Percentiles rank a stretch among this genome's conserved stretches.
These are phyloP conservation scores for Pseudevernia furfuracea DNA, from an alignment of 495 filamentous ascomycete genomes.

Conservation along the genomic window DNA sequence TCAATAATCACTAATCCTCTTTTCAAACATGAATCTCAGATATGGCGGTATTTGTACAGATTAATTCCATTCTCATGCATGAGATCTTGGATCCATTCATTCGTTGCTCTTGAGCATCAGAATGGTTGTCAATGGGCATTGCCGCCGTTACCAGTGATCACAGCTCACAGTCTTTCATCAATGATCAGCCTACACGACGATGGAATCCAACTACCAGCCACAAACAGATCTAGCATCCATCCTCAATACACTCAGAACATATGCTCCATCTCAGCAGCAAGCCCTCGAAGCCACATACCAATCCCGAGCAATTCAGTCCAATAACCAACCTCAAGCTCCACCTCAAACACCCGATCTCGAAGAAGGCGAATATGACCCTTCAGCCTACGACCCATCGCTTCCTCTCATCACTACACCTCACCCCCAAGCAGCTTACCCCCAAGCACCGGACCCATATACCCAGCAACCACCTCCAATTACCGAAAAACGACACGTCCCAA, in stretches of 20 bases:
- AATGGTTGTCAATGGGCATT: not conserved
- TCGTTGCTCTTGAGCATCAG: not conserved
- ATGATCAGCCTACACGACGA: not conserved
- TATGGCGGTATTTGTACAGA: too few species aligned
- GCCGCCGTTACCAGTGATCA: not conserved
- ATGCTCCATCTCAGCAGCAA: slow-evolving; percentile 30
- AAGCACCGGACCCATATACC: not conserved
- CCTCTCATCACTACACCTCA: slow-evolving; percentile 35
- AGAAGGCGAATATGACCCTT: slow-evolving; percentile 22
- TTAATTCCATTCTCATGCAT: not conserved
- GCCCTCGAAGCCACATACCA: not conserved
- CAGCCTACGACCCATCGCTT: slow-evolving; percentile 39
- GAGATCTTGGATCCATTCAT: not conserved
- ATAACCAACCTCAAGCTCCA: not conserved
- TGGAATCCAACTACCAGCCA: slow-evolving; percentile 28
- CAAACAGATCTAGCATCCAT: slow-evolving; percentile 46
- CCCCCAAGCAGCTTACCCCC: not conserved
- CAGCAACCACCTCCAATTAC: slow-evolving; percentile 14
- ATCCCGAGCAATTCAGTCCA: not conserved
- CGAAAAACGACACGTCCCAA: slow-evolving; percentile 22
- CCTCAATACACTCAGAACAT: slow-evolving; percentile 43
- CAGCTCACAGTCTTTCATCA: not conserved
- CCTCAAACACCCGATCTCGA: slow-evolving; percentile 8
- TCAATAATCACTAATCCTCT: not conserved
- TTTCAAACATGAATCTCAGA: too few species aligned